Conservation (phyloP, 2,329 filamentous ascomycete species). For the Fusarium metavorans region DNA sequence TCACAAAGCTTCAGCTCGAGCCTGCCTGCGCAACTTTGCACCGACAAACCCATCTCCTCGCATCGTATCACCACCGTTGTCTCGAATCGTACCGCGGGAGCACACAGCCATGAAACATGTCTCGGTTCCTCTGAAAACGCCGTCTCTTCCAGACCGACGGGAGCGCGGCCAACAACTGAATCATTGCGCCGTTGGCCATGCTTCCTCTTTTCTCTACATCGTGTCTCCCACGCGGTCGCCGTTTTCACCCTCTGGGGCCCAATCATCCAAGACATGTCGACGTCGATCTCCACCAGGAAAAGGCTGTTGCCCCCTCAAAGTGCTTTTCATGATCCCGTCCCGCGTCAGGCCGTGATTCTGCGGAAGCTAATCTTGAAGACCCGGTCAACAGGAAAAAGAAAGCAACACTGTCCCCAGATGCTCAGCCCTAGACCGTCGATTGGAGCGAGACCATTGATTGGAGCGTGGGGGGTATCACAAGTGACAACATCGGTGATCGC, state of each 20-base stretch:
- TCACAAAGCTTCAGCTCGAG: conserved; percentile 32
- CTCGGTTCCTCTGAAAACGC: conserved; percentile 10
- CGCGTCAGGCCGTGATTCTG: conserved; percentile 12
- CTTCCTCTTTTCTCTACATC: background rate
- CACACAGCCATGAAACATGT: conserved; percentile 26
- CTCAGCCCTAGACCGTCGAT: conserved; percentile 4
- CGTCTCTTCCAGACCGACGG: conserved; percentile 1
- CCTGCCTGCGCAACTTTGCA: conserved; percentile 8
- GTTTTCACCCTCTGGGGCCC: background rate
- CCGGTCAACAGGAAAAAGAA: conserved; percentile 10
- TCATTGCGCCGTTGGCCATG: conserved; percentile 7
- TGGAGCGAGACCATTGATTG: conserved; percentile 7
- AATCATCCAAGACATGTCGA: background rate
- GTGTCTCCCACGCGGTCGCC: background rate
- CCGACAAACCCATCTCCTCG: conserved; percentile 5
- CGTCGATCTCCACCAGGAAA: conserved; percentile 8
- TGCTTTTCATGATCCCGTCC: conserved; percentile 12
- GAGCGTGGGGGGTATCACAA: conserved; percentile 27
- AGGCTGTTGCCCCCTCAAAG: background rate
- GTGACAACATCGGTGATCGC: conserved; percentile 29
- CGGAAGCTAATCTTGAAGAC: background rate
- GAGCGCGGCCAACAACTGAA: background rate
- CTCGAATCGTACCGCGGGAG: background rate
- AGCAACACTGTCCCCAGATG: conserved; percentile 16
- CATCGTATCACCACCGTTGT: conserved; percentile 11